These are phyloP conservation scores for Heteromeles arbutifolia DNA, from an alignment of 306 rosid genomes.

Conservation along the genomic window DNA sequence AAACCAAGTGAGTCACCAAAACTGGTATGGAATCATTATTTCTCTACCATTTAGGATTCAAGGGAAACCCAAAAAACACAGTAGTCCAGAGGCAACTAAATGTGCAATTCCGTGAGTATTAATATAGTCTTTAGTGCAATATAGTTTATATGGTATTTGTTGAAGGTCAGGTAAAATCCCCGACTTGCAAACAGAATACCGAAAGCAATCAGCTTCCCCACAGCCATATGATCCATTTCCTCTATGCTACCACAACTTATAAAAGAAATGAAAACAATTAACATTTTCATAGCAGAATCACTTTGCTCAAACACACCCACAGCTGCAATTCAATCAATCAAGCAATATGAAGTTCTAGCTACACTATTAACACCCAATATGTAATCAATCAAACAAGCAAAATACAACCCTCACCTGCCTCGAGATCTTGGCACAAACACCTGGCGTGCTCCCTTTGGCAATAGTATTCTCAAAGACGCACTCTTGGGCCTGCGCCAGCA, in stretches of 20 bases:
- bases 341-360: not conserved
- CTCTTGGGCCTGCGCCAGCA: slow-evolving; percentile 99
- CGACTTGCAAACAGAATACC: not conserved
- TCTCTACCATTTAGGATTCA: not conserved
- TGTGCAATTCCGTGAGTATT: not conserved
- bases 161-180: not conserved
- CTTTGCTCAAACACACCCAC: not conserved
- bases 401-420: slow-evolving; percentile 60
- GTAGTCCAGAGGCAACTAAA: not conserved
- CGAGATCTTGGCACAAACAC: slow-evolving; percentile 95
- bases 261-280: not conserved
- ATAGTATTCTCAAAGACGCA: slow-evolving; percentile 88
- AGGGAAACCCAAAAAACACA: not conserved
- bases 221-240: too few relatives aligned
- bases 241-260: not conserved
- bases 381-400: not conserved
- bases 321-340: not conserved
- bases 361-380: not conserved
- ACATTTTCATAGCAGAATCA: not conserved
- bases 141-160: not conserved
- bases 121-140: not conserved
- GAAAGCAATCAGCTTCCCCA: not conserved
- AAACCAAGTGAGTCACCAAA: not conserved
- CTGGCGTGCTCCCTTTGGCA: slow-evolving; percentile 91
- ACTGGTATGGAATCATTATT: not conserved